Conservation (phyloP, 352 stramenopile species). For the Globisporangium parvum region DNA sequence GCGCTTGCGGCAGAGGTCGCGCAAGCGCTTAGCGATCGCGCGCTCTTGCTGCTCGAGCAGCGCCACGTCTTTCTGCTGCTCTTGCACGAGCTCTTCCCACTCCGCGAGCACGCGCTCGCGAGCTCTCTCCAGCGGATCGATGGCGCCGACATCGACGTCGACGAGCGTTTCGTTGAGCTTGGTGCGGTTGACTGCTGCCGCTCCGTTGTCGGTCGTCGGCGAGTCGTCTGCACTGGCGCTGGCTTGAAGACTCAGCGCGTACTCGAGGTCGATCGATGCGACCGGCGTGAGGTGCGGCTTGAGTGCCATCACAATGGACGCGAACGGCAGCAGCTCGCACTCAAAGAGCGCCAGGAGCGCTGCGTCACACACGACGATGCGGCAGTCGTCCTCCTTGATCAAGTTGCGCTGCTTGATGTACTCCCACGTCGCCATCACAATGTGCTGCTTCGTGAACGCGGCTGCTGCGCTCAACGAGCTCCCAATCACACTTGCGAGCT, state of each 20-base stretch:
- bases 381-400: conserved; percentile 80
- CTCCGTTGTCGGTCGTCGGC: too few relatives aligned
- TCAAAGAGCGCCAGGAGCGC: conserved; percentile 49
- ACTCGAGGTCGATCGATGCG: conserved; percentile 50
- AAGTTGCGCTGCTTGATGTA: conserved; percentile 73
- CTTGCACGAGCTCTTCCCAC: conserved; percentile 57
- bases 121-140: conserved; percentile 39
- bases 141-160: conserved; percentile 48
- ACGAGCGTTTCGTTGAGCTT: conserved; percentile 35
- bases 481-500: conserved; percentile 31
- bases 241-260: conserved; percentile 39
- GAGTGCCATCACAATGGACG: conserved; percentile 59
- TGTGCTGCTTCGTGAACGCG: conserved; percentile 61
- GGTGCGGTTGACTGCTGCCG: too few relatives aligned
- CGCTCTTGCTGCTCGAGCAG: conserved; percentile 54
- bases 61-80: conserved; percentile 56
- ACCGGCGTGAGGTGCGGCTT: conserved; percentile 57
- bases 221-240: conserved; percentile 1
- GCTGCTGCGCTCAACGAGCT: conserved; percentile 35
- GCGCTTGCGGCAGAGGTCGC: conserved; percentile 40
- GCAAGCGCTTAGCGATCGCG: conserved; percentile 45
- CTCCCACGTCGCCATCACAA: conserved; percentile 69
- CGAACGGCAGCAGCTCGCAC: conserved; percentile 64
- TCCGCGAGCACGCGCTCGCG: conserved; percentile 32
- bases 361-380: conserved; percentile 56